These are phyloP conservation scores for Rhododendron mucronatum DNA, from an alignment of 148 eudicot genomes.

Conservation along the genomic window DNA sequence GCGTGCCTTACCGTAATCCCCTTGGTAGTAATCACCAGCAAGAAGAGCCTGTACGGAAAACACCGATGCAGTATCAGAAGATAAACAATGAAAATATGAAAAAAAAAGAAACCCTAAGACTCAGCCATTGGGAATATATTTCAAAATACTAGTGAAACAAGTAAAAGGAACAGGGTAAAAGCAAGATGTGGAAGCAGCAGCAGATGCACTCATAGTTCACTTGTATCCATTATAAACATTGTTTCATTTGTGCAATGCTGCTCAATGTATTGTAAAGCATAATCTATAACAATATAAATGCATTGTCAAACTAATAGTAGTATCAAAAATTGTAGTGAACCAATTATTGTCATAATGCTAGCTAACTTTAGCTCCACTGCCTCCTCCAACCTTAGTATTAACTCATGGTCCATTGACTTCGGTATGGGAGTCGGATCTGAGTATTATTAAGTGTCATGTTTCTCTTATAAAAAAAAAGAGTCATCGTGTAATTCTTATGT, in stretches of 20 bases:
- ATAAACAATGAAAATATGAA: background rate
- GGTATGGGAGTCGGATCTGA: background rate
- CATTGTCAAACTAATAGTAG: background rate
- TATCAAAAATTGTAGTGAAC: background rate
- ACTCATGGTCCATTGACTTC: background rate
- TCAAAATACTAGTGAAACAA: background rate
- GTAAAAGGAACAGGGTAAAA: background rate
- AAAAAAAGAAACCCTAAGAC: background rate
- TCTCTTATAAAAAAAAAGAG: too few species aligned
- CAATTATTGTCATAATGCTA: background rate
- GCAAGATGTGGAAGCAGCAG: background rate
- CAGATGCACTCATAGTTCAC: background rate
- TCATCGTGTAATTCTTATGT: background rate
- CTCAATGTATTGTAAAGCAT: background rate
- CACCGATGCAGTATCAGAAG: background rate
- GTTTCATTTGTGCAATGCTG: background rate
- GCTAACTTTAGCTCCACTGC: background rate
- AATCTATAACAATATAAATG: background rate
- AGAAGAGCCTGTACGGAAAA: constrained; percentile 63
- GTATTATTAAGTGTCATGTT: background rate
- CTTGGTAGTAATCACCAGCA: constrained; percentile 70
- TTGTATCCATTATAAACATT: background rate
- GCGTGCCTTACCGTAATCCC: constrained; percentile 66
- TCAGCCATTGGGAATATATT: background rate
- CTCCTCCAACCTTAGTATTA: background rate